Evolutionary conservation across 495 filamentous ascomycete species (phyloP).

Genomic region (Xylona heveae): DNA sequence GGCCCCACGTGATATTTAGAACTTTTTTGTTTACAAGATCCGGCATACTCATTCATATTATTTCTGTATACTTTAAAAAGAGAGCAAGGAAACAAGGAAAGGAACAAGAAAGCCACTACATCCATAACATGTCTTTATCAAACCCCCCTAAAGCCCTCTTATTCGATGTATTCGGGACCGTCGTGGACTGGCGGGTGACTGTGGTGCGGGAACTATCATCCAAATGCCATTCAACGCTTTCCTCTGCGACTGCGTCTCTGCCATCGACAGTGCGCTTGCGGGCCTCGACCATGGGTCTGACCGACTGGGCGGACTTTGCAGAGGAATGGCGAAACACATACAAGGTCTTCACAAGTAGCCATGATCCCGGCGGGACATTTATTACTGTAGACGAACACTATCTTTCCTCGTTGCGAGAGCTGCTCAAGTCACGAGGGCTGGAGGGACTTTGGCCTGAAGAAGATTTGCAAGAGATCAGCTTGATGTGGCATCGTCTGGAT

Average conservation of each 20-base stretch:
- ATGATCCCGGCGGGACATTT: conserved; percentile 14
- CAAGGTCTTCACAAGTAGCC: conserved; percentile 29
- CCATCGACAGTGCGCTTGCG: conserved; percentile 22
- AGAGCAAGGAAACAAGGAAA: not conserved
- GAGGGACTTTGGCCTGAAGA: conserved; percentile 33
- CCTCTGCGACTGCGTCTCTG: conserved; percentile 18
- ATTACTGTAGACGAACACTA: conserved; percentile 39
- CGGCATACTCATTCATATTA: conserved; percentile 15
- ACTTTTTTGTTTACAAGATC: conserved; percentile 37
- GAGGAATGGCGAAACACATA: conserved; percentile 50
- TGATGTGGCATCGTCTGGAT: conserved; percentile 47
- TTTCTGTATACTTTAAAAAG: not conserved
- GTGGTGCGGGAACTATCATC: conserved; percentile 28
- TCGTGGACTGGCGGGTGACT: conserved; percentile 48
- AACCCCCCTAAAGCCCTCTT: conserved; percentile 25
- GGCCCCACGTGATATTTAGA: too few species aligned
- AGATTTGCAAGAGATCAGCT: conserved; percentile 32
- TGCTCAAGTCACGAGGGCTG: conserved; percentile 32
- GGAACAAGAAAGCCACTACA: not conserved
- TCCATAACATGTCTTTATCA: conserved; percentile 17
- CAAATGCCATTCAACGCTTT: conserved; percentile 13
- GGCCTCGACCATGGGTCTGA: conserved; percentile 25
- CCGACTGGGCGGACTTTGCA: conserved; percentile 39
- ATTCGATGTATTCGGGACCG: conserved; percentile 58
- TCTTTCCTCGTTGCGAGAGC: conserved; percentile 30